Evolutionary conservation across 2,329 filamentous ascomycete species (phyloP), one percentile per base, ranked within the genome.

Genomic region (Cryphonectria carpinicola): DNA sequence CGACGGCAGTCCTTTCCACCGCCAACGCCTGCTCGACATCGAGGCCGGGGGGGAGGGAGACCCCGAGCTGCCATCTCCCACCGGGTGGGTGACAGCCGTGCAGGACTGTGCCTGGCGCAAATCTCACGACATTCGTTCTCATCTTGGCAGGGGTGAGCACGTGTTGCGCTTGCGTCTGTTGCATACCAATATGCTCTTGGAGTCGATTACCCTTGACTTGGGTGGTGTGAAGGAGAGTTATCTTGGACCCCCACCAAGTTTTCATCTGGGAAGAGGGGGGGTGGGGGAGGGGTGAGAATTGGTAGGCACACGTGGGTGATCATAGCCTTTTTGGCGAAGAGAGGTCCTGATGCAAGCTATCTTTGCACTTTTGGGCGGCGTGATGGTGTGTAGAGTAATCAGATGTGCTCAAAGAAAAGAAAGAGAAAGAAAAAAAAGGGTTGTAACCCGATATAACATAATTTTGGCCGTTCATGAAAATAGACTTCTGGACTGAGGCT

Each of bases 121-220:
- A 39, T 56, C 58, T 17, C 70, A 74, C 19, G 13, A 32, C 10
- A 39, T 72, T n/a, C 5, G 58, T 4, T 3, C 39, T 37, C 25
- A 39, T n/a, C n/a, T 70, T 17, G 73, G 49, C 6, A 67, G 66
- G n/a, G 66, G 69, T 14, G 65, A 65, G 25, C 68, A 70, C 73
- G 78, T 73, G 73, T 69, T 80, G 37, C 76, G 76, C 49, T 25
- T 80, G 11, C 76, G 78, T 73, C 69, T 75, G 11, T 49, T 78
- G 14, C 76, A 79, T 60, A 74, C 76, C 1, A 78, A 77, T 8
- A 67, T 81, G 1, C 71, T 78, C 1, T 72, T 81, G 22, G 76
- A 81, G 71, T 81, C 80, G 67, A 61, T 82, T 22, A 76, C 81
- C 2, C 52, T 82, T 32, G 78, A 82, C 73, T 70, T 81, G 35